A percentile compares a stretch with the other conserved stretches of the same genome.
phyloP scores from a whole-genome alignment of 768 basidiomycete genomes.

The Rubroboletus pulcherrimus region DNA sequence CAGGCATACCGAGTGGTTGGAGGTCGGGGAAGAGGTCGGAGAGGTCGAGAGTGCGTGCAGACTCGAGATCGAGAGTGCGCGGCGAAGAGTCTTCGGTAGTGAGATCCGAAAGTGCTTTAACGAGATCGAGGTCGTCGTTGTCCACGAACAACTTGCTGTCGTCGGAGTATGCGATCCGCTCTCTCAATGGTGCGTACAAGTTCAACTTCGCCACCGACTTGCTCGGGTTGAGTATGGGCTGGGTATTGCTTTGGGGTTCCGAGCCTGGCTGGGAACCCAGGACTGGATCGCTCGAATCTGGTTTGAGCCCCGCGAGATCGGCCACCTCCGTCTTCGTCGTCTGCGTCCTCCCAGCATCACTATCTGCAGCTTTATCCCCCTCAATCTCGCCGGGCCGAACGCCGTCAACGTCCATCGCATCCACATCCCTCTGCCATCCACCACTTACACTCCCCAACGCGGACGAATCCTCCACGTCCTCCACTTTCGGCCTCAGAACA shows the following conservation, averaged over 20 bases:
- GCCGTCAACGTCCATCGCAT: slow-evolving; percentile 36
- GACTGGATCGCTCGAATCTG: slow-evolving; percentile 54
- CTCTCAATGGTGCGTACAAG: slow-evolving; percentile 55
- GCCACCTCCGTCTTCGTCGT: slow-evolving; percentile 27
- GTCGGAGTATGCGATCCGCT: slow-evolving; percentile 48
- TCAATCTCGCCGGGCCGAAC: slow-evolving; percentile 24
- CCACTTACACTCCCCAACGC: slow-evolving; percentile 30
- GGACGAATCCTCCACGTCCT: slow-evolving; percentile 57
- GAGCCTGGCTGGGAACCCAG: slow-evolving; percentile 41
- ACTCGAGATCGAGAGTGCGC: slow-evolving; percentile 15
- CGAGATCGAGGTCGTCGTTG: slow-evolving; percentile 47
- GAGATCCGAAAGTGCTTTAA: slow-evolving; percentile 45
- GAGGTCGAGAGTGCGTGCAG: slow-evolving; percentile 43
- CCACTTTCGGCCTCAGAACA: slow-evolving; percentile 43
- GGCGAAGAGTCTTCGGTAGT: slow-evolving; percentile 23
- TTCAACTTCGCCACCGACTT: slow-evolving; percentile 43
- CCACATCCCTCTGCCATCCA: slow-evolving; percentile 16
- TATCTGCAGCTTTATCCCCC: slow-evolving; percentile 13
- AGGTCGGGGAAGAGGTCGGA: slow-evolving; percentile 84
- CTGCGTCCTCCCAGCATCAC: slow-evolving; percentile 12
- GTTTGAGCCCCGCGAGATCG: slow-evolving; percentile 44
- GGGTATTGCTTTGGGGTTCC: slow-evolving; percentile 29
- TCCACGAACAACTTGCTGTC: slow-evolving; percentile 50
- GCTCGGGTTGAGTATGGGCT: slow-evolving; percentile 13
- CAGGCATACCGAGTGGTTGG: slow-evolving; percentile 54